These are phyloP conservation scores for Trypanosoma platydactyli DNA, from an alignment of 208 protist genomes.

Conservation along the genomic window DNA sequence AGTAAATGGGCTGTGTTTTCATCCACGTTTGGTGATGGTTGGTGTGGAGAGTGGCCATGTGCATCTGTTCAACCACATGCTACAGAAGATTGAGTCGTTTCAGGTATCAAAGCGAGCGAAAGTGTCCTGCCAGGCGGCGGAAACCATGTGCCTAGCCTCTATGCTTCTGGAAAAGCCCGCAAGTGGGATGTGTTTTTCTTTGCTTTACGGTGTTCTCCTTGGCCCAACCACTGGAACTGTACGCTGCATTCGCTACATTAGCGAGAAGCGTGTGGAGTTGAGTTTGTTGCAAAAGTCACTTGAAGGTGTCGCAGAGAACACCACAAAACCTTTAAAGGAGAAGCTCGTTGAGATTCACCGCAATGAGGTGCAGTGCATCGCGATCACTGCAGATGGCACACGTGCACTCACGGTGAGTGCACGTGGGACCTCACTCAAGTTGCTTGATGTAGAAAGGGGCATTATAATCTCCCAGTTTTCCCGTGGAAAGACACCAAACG, in stretches of 20 bases:
- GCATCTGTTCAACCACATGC: slow-evolving; percentile 29
- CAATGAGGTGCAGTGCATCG: slow-evolving; percentile 49
- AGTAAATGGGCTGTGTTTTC: slow-evolving; percentile 24
- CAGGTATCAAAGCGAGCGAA: background rate
- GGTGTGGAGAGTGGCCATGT: slow-evolving; percentile 43
- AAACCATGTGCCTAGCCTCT: slow-evolving; percentile 18
- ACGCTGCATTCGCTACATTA: slow-evolving; percentile 29
- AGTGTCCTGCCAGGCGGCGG: too few relatives aligned
- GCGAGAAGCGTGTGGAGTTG: slow-evolving; percentile 7
- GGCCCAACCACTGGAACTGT: slow-evolving; percentile 25
- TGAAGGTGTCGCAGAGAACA: background rate
- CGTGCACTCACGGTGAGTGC: slow-evolving; percentile 63
- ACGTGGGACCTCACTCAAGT: slow-evolving; percentile 48
- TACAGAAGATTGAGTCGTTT: slow-evolving; percentile 23
- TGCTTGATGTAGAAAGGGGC: slow-evolving; percentile 50
- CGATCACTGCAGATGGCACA: slow-evolving; percentile 55
- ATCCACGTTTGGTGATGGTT: slow-evolving; percentile 47
- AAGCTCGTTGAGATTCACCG: slow-evolving; percentile 26
- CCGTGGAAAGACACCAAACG: slow-evolving; percentile 25
- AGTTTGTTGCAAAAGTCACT: slow-evolving; percentile 3
- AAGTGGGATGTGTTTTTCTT: slow-evolving; percentile 21
- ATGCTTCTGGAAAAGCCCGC: slow-evolving; percentile 20
- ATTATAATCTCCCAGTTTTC: slow-evolving; percentile 34
- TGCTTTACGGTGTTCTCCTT: slow-evolving; percentile 25
- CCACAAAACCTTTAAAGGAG: background rate